Conservation (phyloP, 345 rosid species). For the Eucalyptus sideroxylon region DNA sequence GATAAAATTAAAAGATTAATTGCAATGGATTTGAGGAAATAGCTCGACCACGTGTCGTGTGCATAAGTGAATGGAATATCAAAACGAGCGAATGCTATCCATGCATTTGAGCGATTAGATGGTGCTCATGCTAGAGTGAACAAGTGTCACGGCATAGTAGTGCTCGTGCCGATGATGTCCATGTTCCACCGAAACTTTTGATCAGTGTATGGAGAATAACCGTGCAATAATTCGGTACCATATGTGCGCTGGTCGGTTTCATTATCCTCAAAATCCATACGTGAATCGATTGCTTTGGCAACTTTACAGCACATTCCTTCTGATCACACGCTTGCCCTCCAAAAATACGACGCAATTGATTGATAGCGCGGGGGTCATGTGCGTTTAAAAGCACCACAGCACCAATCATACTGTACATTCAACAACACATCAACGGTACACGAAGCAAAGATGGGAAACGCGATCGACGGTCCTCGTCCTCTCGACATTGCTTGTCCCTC, state of each 20-base stretch:
- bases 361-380: fast-evolving
- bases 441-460: background rate
- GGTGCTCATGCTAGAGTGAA: background rate
- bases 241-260: background rate
- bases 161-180: background rate
- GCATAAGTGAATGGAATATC: background rate
- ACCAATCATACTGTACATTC: background rate
- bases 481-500: background rate
- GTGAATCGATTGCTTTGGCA: background rate
- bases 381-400: background rate
- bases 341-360: background rate
- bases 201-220: fast-evolving
- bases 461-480: background rate
- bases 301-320: background rate
- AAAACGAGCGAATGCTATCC: background rate
- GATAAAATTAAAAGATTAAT: no score
- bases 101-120: background rate
- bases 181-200: background rate
- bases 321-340: background rate
- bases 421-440: background rate
- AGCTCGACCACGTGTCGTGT: fast-evolving
- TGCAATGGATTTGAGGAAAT: background rate
- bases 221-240: background rate
- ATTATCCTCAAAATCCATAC: background rate
- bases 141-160: fast-evolving